Evolutionary conservation across 208 protist genomes (phyloP).

Genomic region (Trypanosoma boissoni): DNA sequence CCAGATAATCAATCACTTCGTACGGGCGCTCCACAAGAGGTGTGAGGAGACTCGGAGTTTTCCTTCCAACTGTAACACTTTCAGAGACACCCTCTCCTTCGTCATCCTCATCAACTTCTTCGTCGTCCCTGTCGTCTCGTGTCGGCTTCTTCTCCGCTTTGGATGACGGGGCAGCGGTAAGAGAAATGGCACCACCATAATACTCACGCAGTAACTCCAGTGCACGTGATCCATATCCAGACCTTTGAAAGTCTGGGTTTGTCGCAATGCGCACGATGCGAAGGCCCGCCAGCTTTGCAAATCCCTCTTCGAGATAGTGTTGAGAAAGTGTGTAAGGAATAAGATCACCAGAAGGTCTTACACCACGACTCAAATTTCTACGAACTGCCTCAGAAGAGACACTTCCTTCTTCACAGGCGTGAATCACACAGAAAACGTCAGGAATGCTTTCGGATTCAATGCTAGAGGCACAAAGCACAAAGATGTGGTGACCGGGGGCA

Average conservation of each 20-base stretch:
- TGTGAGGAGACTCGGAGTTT: conserved; percentile 80
- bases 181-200: conserved; percentile 91
- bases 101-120: conserved; percentile 15
- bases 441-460: conserved; percentile 75
- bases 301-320: conserved; percentile 94
- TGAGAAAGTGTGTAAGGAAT: conserved; percentile 99
- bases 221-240: conserved; percentile 97
- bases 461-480: conserved; percentile 93
- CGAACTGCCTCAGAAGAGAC: conserved; percentile 90
- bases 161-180: conserved; percentile 23
- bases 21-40: conserved; percentile 84
- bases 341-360: conserved; percentile 96
- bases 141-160: neutral
- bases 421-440: conserved; percentile 97
- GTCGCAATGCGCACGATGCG: conserved; percentile 99
- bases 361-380: conserved; percentile 81
- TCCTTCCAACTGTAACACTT: conserved; percentile 16
- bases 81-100: conserved; percentile 4
- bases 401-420: conserved; percentile 96
- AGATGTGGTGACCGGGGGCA: conserved; percentile 98
- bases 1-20: conserved; percentile 97
- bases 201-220: conserved; percentile 93
- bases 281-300: conserved; percentile 94
- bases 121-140: conserved; percentile 12
- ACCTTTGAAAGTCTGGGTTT: conserved; percentile 94